phyloP scores from a whole-genome alignment of 139 green algal genomes.

The Asterochloris erici region DNA sequence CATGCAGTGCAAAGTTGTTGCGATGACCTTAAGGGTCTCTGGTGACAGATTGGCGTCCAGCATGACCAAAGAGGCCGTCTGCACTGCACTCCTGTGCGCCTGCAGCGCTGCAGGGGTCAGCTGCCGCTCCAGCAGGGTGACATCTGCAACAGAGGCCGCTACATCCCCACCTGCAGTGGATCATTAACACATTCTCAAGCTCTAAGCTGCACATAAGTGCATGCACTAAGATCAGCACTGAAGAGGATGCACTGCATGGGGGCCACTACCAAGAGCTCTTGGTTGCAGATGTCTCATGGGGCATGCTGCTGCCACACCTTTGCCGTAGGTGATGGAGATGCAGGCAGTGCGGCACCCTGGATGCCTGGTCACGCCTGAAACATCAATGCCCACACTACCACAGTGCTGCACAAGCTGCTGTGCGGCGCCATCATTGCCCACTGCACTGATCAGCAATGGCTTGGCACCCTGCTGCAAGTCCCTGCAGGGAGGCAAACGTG shows the following conservation, averaged over 20 bases:
- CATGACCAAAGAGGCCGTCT: slow-evolving; percentile 38
- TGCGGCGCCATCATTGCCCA: slow-evolving; percentile 34
- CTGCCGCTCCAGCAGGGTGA: slow-evolving; percentile 37
- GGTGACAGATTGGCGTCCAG: slow-evolving; percentile 53
- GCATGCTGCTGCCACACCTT: too few relatives aligned
- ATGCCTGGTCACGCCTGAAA: too few relatives aligned
- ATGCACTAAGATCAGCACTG: not conserved
- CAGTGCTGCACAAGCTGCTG: too few relatives aligned
- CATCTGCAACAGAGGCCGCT: slow-evolving; percentile 58
- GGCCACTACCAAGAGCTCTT: not conserved
- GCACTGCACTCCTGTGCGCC: not conserved
- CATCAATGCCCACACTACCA: too few relatives aligned
- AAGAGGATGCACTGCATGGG: not conserved
- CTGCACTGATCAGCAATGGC: slow-evolving; percentile 33
- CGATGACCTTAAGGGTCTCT: slow-evolving; percentile 21
- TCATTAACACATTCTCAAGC: not conserved
- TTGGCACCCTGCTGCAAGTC: too few relatives aligned
- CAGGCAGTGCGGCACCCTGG: too few relatives aligned
- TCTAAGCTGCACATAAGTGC: too few relatives aligned
- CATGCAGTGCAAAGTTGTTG: too few relatives aligned
- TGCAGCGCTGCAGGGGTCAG: slow-evolving; percentile 34
- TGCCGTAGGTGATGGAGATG: too few relatives aligned
- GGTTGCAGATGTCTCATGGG: not conserved
- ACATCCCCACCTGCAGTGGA: slow-evolving; percentile 49
- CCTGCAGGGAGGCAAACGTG: too few relatives aligned